phyloP scores from a whole-genome alignment of 371 early-diverging fungal genomes.

The Funneliformis caledonium region DNA sequence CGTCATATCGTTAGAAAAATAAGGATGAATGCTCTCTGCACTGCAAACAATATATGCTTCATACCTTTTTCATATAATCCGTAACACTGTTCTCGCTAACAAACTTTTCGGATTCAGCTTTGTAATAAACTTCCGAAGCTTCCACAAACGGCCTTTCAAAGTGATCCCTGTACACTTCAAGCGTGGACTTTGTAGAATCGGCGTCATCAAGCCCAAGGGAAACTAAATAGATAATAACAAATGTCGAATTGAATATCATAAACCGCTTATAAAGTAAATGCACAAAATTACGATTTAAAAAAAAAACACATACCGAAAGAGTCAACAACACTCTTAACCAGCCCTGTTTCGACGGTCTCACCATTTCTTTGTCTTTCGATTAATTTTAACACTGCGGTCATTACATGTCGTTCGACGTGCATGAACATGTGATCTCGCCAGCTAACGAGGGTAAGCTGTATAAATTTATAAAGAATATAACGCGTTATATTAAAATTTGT shows the following conservation, averaged over 20 bases:
- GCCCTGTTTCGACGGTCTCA: constrained; percentile 83
- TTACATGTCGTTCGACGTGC: constrained; percentile 76
- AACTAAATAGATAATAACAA: constrained; percentile 54
- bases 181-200: constrained; percentile 76
- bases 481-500: not conserved
- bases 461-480: not conserved
- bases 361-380: constrained; percentile 89
- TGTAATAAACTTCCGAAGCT: constrained; percentile 85
- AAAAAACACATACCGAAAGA: constrained; percentile 71
- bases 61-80: constrained; percentile 91
- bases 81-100: constrained; percentile 84
- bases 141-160: constrained; percentile 84
- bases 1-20: not conserved
- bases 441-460: constrained; percentile 78
- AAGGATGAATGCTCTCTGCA: not conserved
- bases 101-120: constrained; percentile 83
- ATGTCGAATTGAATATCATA: not conserved
- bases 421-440: constrained; percentile 90
- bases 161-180: constrained; percentile 84
- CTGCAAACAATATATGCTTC: not conserved
- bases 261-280: not conserved
- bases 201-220: constrained; percentile 83
- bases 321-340: constrained; percentile 88
- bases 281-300: not conserved
- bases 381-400: constrained; percentile 81